Percentiles rank a stretch among this genome's conserved stretches.
These are phyloP conservation scores for Alternaria brassicae DNA, from an alignment of 2,329 filamentous ascomycete species.

Conservation along the genomic window DNA sequence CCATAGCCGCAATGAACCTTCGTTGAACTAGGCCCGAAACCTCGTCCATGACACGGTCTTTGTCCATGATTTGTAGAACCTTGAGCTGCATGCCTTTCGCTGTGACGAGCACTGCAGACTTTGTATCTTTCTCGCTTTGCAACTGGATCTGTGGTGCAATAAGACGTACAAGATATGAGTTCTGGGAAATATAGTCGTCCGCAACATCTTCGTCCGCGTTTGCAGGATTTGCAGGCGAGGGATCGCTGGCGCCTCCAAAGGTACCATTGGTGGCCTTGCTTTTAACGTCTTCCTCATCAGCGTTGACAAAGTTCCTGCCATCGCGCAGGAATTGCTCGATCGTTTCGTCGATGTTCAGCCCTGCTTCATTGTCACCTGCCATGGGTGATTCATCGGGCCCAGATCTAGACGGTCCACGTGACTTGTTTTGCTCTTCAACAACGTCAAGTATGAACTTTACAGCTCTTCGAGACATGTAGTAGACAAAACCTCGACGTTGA, in stretches of 20 bases:
- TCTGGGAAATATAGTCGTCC: slow-evolving; percentile 86
- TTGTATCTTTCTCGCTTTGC: slow-evolving; percentile 97
- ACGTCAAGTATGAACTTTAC: slow-evolving; percentile 99
- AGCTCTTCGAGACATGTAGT: slow-evolving; percentile 93
- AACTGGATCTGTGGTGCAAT: slow-evolving; percentile 98
- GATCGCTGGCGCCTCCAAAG: slow-evolving; percentile 11
- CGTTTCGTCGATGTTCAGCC: slow-evolving; percentile 77
- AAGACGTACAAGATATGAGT: slow-evolving; percentile 91
- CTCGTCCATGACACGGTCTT: slow-evolving; percentile 86
- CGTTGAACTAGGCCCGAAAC: slow-evolving; percentile 95
- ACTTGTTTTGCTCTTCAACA: slow-evolving; percentile 88
- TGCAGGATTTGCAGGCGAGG: slow-evolving; percentile 25
- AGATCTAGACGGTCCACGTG: slow-evolving; percentile 48
- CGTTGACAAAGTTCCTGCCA: slow-evolving; percentile 80
- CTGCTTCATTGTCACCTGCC: slow-evolving; percentile 63
- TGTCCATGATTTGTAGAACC: slow-evolving; percentile 97
- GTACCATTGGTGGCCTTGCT: slow-evolving; percentile 2
- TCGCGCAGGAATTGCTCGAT: slow-evolving; percentile 87
- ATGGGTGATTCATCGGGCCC: slow-evolving; percentile 38
- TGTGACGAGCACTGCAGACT: slow-evolving; percentile 94
- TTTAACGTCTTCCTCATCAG: slow-evolving; percentile 62
- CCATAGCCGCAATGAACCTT: slow-evolving; percentile 92
- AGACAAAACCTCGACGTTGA: slow-evolving; percentile 93
- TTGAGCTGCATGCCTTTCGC: slow-evolving; percentile 99
- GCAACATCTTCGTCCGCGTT: slow-evolving; percentile 68